These are phyloP conservation scores for Solanum lycopersicoides DNA, from an alignment of 257 asterid genomes.

Conservation along the genomic window DNA sequence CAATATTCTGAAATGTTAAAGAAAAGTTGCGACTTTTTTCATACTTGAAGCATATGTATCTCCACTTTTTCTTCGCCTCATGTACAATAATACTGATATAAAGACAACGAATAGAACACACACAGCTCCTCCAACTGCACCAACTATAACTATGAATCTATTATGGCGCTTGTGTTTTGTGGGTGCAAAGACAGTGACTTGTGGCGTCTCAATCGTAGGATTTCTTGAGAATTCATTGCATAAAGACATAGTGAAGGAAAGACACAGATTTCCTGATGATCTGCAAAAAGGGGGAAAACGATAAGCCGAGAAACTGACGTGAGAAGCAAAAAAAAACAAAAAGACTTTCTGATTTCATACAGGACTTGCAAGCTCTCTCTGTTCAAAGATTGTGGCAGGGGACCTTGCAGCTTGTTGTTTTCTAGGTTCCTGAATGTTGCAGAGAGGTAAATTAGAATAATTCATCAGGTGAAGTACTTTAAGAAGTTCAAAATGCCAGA, in stretches of 20 bases:
- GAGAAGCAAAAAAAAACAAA: neutral
- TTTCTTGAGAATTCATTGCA: slow-evolving; percentile 46
- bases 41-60: slow-evolving; percentile 41
- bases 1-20: neutral
- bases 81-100: slow-evolving; percentile 39
- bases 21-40: neutral
- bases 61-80: slow-evolving; percentile 35
- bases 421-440: slow-evolving; percentile 59
- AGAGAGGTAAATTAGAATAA: neutral
- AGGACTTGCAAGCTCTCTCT: slow-evolving; percentile 62
- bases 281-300: slow-evolving; percentile 20
- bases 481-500: neutral
- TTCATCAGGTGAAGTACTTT: neutral
- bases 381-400: slow-evolving; percentile 78
- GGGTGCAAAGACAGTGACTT: slow-evolving; percentile 60
- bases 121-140: slow-evolving; percentile 50
- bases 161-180: slow-evolving; percentile 37
- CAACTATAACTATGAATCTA: slow-evolving; percentile 39
- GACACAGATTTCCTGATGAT: slow-evolving; percentile 79
- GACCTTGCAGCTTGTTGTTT: slow-evolving; percentile 79
- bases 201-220: slow-evolving; percentile 57
- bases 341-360: slow-evolving; percentile 13
- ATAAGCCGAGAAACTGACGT: neutral
- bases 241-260: slow-evolving; percentile 48
- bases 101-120: slow-evolving; percentile 31